Evolutionary conservation across 73 alveolate genomes (phyloP).

Genomic region (Diophrys sp.): DNA sequence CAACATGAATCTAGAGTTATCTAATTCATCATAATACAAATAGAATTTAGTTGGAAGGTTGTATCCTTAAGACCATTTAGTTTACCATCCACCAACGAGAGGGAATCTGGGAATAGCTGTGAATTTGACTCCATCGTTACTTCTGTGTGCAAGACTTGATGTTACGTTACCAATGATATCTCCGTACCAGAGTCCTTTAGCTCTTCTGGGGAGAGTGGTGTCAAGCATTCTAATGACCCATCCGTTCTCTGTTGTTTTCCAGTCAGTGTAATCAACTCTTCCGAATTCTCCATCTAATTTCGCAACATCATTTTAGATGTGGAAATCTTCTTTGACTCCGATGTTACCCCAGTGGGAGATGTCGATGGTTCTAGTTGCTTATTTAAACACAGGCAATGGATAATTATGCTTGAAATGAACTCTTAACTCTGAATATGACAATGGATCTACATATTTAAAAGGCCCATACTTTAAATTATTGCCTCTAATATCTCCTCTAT

Average conservation of each 20-base stretch:
- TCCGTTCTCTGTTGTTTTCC: slow-evolving; percentile 67
- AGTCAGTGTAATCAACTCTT: slow-evolving; percentile 86
- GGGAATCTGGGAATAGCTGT: slow-evolving; percentile 92
- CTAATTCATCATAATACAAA: slow-evolving; percentile 65
- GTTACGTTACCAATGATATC: slow-evolving; percentile 97
- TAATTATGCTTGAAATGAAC: slow-evolving; percentile 74
- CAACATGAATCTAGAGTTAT: slow-evolving; percentile 25
- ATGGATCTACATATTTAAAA: slow-evolving; percentile 64
- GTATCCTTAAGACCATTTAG: slow-evolving; percentile 92
- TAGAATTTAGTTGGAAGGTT: slow-evolving; percentile 91
- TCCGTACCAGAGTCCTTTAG: slow-evolving; percentile 93
- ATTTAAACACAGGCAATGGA: slow-evolving; percentile 82
- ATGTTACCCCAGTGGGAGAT: slow-evolving; percentile 98
- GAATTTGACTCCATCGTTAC: slow-evolving; percentile 71
- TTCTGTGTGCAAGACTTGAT: slow-evolving; percentile 88
- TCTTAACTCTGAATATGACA: slow-evolving; percentile 35
- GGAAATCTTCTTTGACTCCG: slow-evolving; percentile 83
- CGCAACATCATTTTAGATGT: slow-evolving; percentile 85
- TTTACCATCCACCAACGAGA: slow-evolving; percentile 96
- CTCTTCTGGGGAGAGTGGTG: slow-evolving; percentile 81
- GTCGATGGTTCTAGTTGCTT: slow-evolving; percentile 78
- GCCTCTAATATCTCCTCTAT: slow-evolving; percentile 61
- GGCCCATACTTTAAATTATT: slow-evolving; percentile 72
- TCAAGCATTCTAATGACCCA: slow-evolving; percentile 72
- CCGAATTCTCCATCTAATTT: slow-evolving; percentile 94